These are phyloP conservation scores for Spiromastix sp. DNA, from an alignment of 2,329 filamentous ascomycete species.

Conservation along the genomic window DNA sequence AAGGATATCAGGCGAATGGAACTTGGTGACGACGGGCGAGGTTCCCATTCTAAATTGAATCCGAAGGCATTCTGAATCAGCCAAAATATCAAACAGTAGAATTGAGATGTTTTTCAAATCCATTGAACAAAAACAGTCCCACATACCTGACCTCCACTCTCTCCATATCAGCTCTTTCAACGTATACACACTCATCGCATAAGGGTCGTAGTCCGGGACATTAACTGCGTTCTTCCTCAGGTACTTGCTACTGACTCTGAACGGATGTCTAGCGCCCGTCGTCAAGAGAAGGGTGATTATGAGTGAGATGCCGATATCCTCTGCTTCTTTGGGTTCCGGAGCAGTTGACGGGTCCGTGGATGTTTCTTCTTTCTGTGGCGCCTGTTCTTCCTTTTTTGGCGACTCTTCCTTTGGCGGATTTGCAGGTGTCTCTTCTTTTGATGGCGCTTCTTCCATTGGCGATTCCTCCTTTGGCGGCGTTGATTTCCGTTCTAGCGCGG, in stretches of 20 bases:
- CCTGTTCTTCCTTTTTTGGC: not conserved
- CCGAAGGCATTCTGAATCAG: conserved; percentile 2
- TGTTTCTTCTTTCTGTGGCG: conserved; percentile 4
- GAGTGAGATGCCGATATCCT: conserved; percentile 27
- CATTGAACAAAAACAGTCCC: too few species aligned
- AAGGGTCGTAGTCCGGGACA: conserved; percentile 68
- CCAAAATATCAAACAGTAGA: too few species aligned
- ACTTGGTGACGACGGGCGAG: conserved; percentile 72
- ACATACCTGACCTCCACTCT: conserved; percentile 72
- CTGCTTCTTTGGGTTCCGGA: conserved; percentile 24
- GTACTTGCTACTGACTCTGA: conserved; percentile 81
- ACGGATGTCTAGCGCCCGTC: conserved; percentile 74
- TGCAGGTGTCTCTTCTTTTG: not conserved
- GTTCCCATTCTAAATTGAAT: conserved; percentile 60
- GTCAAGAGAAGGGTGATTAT: conserved; percentile 72
- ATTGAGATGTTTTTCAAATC: too few species aligned
- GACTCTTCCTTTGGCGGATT: not conserved
- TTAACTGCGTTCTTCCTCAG: conserved; percentile 68
- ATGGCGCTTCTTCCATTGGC: too few species aligned
- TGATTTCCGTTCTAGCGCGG: conserved; percentile 2
- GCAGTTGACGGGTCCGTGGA: conserved; percentile 6
- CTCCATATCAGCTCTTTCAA: conserved; percentile 87
- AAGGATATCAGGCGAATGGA: conserved; percentile 88
- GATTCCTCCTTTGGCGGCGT: too few species aligned
- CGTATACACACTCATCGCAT: conserved; percentile 85